Percentiles rank a stretch among this genome's conserved stretches.
Conservation (phyloP, 768 basidiomycete genomes). For the Russula earlei region DNA sequence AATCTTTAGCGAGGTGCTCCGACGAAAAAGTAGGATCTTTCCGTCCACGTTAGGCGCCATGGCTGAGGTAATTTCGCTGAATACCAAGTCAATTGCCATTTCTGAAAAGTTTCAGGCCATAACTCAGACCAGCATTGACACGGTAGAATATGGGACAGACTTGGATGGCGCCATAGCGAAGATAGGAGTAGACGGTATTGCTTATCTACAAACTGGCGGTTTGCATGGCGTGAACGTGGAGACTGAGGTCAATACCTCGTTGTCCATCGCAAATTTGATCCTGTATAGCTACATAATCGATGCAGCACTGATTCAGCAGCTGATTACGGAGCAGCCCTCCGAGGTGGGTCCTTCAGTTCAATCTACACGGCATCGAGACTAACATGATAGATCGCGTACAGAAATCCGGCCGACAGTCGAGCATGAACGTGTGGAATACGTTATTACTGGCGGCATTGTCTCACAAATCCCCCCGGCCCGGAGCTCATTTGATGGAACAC, state of each 20-base stretch:
- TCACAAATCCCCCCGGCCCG: conserved; percentile 26
- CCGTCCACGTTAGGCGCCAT: conserved; percentile 42
- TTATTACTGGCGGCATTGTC: conserved; percentile 46
- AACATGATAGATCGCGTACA: neutral
- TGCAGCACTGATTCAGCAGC: conserved; percentile 31
- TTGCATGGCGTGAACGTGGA: conserved; percentile 33
- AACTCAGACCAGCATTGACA: conserved; percentile 24
- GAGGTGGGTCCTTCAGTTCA: neutral
- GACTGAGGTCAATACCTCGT: conserved; percentile 40
- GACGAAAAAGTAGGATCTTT: conserved; percentile 41
- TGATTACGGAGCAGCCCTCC: conserved; percentile 27
- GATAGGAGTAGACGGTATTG: conserved; percentile 13
- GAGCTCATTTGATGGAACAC: conserved; percentile 40
- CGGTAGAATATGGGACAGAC: conserved; percentile 8
- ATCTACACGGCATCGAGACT: neutral
- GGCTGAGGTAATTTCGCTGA: conserved; percentile 38
- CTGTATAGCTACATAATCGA: conserved; percentile 38
- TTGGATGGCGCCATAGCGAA: neutral
- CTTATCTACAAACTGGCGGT: conserved; percentile 24
- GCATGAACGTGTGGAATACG: conserved; percentile 58
- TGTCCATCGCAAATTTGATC: conserved; percentile 43
- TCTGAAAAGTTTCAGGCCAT: conserved; percentile 23
- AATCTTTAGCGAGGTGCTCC: conserved; percentile 42
- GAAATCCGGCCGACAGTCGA: conserved; percentile 22
- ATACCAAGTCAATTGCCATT: neutral